Evolutionary conservation across 345 rosid species (phyloP).

Genomic region (Syzygium oleosum): DNA sequence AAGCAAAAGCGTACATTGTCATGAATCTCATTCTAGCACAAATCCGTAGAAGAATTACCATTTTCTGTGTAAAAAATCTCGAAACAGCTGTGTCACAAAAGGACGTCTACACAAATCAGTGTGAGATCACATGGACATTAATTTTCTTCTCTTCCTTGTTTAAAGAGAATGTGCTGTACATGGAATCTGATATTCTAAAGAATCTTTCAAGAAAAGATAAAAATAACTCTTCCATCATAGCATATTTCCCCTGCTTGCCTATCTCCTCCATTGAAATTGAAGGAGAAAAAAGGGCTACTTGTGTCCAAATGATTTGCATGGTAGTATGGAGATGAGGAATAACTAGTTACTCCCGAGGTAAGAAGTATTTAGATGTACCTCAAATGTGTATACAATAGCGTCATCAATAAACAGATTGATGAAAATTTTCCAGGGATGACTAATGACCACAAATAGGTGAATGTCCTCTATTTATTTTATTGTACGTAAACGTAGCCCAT

Average conservation of each 20-base stretch:
- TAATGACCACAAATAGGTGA: neutral
- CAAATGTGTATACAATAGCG: neutral
- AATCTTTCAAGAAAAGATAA: neutral
- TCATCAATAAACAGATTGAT: neutral
- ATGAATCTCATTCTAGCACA: neutral
- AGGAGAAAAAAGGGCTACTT: neutral
- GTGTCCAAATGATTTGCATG: neutral
- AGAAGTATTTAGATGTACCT: neutral
- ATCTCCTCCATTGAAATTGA: neutral
- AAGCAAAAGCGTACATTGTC: neutral
- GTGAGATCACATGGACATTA: neutral
- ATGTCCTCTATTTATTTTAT: neutral
- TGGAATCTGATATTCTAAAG: neutral
- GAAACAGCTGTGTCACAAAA: neutral
- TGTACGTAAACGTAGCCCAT: neutral
- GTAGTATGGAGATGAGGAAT: neutral
- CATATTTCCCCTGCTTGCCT: neutral
- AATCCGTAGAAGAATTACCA: neutral
- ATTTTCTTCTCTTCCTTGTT: neutral
- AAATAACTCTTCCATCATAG: neutral
- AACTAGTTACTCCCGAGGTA: neutral
- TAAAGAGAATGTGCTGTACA: neutral
- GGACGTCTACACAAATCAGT: neutral
- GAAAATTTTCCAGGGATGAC: neutral
- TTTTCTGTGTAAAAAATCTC: neutral